phyloP scores from a whole-genome alignment of 345 rosid genomes.

The Fremontodendron californicum region DNA sequence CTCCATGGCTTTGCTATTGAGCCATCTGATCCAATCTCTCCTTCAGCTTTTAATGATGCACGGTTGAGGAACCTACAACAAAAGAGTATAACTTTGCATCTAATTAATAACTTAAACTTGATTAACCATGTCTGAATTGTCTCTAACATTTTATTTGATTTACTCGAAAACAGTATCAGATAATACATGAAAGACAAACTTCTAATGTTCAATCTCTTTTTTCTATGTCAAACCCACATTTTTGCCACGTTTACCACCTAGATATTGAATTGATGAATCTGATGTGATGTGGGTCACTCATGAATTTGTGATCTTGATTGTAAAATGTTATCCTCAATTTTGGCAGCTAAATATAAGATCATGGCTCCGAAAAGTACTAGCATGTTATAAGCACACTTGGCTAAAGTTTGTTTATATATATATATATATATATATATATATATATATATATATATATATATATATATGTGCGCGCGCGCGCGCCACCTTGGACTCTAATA shows the following conservation, averaged over 20 bases:
- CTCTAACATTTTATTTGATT: neutral
- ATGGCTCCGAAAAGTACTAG: too few species aligned
- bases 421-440: too few species aligned
- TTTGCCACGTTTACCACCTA: too few species aligned
- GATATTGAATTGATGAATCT: neutral
- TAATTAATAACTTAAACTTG: neutral
- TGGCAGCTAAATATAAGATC: too few species aligned
- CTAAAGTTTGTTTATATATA: too few species aligned
- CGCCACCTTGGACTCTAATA: neutral
- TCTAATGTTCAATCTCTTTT: neutral
- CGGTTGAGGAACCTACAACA: slow-evolving; percentile 37
- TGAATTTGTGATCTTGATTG: neutral
- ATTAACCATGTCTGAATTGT: neutral
- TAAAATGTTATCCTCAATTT: too few species aligned
- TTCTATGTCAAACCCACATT: neutral
- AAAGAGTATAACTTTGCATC: neutral
- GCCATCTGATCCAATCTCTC: slow-evolving; percentile 31
- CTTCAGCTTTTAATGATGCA: slow-evolving; percentile 40
- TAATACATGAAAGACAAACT: too few species aligned
- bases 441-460: too few species aligned
- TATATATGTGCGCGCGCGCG: too few species aligned
- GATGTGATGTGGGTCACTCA: neutral
- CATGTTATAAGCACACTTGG: too few species aligned
- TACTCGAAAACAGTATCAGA: too few species aligned
- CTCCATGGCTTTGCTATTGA: slow-evolving; percentile 39